Evolutionary conservation across 2,329 filamentous ascomycete species (phyloP).

Genomic region (Ophiostoma perfectum): DNA sequence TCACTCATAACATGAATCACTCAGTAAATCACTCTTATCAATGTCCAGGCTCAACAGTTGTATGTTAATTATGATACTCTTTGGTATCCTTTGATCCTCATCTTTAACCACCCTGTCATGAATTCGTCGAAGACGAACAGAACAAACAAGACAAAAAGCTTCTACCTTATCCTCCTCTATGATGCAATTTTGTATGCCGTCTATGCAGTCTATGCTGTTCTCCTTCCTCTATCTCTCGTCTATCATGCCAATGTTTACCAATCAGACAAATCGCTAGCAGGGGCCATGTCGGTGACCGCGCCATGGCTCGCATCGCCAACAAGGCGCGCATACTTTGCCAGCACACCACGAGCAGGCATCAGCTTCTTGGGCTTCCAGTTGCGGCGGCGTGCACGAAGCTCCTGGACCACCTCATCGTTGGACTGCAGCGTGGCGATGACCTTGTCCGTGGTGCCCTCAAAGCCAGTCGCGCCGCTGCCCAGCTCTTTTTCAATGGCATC

Average conservation of each 20-base stretch:
- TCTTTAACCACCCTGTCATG: no score
- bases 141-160: neutral
- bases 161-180: neutral
- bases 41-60: no score
- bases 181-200: neutral
- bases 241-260: slow-evolving; percentile 18
- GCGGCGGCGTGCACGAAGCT: slow-evolving; percentile 55
- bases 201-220: neutral
- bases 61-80: no score
- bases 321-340: slow-evolving; percentile 84
- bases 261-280: slow-evolving; percentile 23
- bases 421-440: slow-evolving; percentile 22
- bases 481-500: slow-evolving; percentile 30
- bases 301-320: slow-evolving; percentile 91
- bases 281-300: slow-evolving; percentile 68
- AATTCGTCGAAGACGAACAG: neutral
- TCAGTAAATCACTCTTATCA: no score
- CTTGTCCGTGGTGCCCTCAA: slow-evolving; percentile 3
- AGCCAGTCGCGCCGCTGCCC: slow-evolving; percentile 36
- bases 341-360: slow-evolving; percentile 70
- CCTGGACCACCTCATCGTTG: slow-evolving; percentile 36
- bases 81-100: no score
- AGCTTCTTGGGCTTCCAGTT: slow-evolving; percentile 63
- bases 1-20: no score
- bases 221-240: neutral